Conservation (phyloP, 345 rosid genomes). For the Eucalyptus shirleyi region DNA sequence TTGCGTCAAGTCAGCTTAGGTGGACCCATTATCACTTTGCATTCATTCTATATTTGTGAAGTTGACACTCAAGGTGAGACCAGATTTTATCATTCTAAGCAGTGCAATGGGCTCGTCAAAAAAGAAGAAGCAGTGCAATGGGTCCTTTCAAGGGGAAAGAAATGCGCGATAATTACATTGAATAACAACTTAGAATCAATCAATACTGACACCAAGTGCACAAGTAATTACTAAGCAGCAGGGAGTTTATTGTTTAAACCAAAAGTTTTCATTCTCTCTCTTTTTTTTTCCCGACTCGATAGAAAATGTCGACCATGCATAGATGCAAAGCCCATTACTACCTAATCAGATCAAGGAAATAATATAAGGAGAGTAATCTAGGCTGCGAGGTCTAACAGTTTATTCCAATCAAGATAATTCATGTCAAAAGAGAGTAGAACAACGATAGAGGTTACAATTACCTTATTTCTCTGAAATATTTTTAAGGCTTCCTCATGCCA, state of each 20-base stretch:
- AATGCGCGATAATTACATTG: too few species aligned
- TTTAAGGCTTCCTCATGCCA: background rate
- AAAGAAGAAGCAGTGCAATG: too few species aligned
- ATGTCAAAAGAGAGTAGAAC: background rate
- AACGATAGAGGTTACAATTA: fast-evolving
- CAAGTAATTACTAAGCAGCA: background rate
- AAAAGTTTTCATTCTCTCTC: too few species aligned
- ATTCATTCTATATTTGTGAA: too few species aligned
- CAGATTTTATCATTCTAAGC: too few species aligned
- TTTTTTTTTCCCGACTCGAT: background rate
- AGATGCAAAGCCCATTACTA: background rate
- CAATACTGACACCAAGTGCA: background rate
- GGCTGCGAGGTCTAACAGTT: background rate
- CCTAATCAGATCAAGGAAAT: background rate
- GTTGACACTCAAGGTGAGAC: too few species aligned
- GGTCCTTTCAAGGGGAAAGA: too few species aligned
- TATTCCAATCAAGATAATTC: background rate
- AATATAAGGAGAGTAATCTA: background rate
- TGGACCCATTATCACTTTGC: too few species aligned
- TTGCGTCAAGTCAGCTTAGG: too few species aligned
- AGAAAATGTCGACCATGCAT: background rate
- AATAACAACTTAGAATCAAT: too few species aligned
- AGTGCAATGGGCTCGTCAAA: too few species aligned
- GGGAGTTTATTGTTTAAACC: background rate
- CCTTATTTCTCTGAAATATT: background rate